These are phyloP conservation scores for Neurospora sp. DNA, from an alignment of 495 filamentous ascomycete species.

Conservation along the genomic window DNA sequence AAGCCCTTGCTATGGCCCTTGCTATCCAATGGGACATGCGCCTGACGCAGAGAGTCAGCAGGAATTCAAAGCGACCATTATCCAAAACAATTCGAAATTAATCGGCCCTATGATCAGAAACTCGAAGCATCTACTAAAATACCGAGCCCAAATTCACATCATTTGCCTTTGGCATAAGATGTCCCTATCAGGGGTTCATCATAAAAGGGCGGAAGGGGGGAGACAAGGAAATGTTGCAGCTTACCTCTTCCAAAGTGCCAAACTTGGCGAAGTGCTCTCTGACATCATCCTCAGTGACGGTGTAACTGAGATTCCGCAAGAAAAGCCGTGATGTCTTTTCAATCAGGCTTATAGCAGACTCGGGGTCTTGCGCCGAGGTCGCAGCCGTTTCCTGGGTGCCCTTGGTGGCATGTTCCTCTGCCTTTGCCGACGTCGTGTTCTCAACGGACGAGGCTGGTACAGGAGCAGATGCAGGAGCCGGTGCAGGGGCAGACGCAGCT, in stretches of 20 bases:
- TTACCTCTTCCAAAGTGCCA: constrained; percentile 80
- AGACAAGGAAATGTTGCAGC: constrained; percentile 20
- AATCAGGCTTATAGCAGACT: constrained; percentile 37
- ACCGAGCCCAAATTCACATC: constrained; percentile 49
- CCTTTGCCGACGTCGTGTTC: constrained; percentile 18
- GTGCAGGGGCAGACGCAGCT: constrained; percentile 1
- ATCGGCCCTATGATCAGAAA: constrained; percentile 33
- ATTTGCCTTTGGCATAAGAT: constrained; percentile 69
- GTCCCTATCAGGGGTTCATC: constrained; percentile 99
- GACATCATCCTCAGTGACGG: constrained; percentile 67
- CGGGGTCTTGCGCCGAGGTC: constrained; percentile 18
- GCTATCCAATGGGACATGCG: constrained; percentile 68
- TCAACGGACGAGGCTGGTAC: constrained; percentile 13
- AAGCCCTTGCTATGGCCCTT: constrained; percentile 71
- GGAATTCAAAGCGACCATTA: constrained; percentile 4
- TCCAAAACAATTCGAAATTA: constrained; percentile 14
- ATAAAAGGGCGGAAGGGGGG: constrained; percentile 33
- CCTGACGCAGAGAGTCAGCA: constrained; percentile 41
- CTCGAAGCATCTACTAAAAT: constrained; percentile 57
- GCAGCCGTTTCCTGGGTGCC: constrained; percentile 12
- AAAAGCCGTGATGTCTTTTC: constrained; percentile 63
- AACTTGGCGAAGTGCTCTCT: constrained; percentile 56
- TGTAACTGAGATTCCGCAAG: constrained; percentile 79
- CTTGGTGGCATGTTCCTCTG: constrained; percentile 14
- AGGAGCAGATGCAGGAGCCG: constrained; percentile 8